phyloP scores from a whole-genome alignment of 176 grass and related monocot species.

The Oropetium thomaeum region DNA sequence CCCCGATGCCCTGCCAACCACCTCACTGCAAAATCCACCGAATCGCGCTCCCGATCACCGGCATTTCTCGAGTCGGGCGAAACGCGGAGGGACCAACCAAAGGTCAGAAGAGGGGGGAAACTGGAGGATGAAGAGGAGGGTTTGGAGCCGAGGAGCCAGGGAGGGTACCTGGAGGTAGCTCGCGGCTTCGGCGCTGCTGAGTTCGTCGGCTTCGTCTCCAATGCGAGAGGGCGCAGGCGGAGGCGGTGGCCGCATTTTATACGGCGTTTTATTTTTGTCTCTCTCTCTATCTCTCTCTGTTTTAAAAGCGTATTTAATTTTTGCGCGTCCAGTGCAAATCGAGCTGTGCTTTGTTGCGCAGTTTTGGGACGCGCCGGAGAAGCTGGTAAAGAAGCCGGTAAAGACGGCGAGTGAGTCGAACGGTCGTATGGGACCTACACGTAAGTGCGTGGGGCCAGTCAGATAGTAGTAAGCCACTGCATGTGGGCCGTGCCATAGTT shows the following conservation, averaged over 20 bases:
- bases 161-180: slow-evolving; percentile 19
- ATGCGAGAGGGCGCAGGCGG: background rate
- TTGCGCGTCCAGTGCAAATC: background rate
- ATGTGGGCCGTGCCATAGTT: background rate
- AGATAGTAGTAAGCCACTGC: background rate
- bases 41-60: background rate
- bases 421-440: background rate
- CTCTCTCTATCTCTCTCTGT: background rate
- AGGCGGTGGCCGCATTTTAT: slow-evolving; percentile 39
- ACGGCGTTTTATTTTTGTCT: slow-evolving; percentile 1
- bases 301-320: background rate
- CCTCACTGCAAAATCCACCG: background rate
- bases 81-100: background rate
- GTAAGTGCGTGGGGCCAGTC: background rate
- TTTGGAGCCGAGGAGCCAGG: background rate
- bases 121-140: background rate
- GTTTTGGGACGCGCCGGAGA: background rate
- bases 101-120: background rate
- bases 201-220: slow-evolving; percentile 31
- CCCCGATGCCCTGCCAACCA: background rate
- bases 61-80: background rate
- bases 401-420: background rate
- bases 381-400: background rate
- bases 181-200: slow-evolving; percentile 23
- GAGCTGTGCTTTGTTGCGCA: background rate